These are phyloP conservation scores for Ganoderma multipileum DNA, from an alignment of 1,284 basidiomycete species.

Conservation along the genomic window DNA sequence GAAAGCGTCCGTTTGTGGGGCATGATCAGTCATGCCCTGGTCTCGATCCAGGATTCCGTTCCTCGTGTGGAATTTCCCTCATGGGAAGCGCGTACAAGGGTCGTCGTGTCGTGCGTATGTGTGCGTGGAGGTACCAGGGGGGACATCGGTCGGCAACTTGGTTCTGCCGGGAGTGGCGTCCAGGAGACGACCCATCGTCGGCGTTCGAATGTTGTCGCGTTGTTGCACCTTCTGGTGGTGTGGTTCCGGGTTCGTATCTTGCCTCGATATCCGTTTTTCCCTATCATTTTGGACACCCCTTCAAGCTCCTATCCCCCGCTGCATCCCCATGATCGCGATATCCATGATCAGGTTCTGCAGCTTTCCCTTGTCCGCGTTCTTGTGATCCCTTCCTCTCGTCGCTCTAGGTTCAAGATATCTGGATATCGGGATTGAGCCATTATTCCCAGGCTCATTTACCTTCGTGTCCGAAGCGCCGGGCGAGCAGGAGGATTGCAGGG, in stretches of 20 bases:
- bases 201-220: slow-evolving; percentile 22
- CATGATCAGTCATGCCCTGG: not conserved
- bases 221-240: slow-evolving; percentile 13
- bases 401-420: not conserved
- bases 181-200: slow-evolving; percentile 15
- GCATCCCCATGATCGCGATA: not conserved
- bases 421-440: not conserved
- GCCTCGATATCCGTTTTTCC: not conserved
- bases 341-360: not conserved
- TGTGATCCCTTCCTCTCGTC: not conserved
- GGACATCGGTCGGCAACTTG: slow-evolving; percentile 23
- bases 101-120: not conserved
- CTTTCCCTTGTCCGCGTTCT: not conserved
- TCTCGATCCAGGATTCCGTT: not conserved
- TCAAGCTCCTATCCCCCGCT: not conserved
- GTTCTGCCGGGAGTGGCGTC: slow-evolving; percentile 21
- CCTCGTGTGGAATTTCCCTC: not conserved
- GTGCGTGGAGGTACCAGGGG: not conserved
- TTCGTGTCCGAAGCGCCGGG: not conserved
- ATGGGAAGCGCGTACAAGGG: not conserved
- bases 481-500: not conserved
- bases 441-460: not conserved
- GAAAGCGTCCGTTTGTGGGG: not conserved
- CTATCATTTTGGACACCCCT: not conserved
- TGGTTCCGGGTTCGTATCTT: slow-evolving; percentile 2